Evolutionary conservation across 192 early-diverging fungal species (phyloP), one percentile per base, ranked within the genome.

Genomic region (Coemansia sp.): DNA sequence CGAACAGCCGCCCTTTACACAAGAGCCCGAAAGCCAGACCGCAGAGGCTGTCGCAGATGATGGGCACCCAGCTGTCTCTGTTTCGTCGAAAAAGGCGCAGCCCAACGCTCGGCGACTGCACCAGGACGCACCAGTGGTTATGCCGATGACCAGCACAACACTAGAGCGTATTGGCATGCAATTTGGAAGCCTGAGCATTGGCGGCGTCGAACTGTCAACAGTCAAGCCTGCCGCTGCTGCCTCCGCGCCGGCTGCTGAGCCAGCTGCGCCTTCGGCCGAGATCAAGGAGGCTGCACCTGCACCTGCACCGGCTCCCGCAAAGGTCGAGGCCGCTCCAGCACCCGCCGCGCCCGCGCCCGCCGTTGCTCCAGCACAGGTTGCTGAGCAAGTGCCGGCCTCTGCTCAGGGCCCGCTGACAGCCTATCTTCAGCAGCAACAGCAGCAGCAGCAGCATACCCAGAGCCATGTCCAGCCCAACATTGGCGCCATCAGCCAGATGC

Each of bases 91-190:
- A 42, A 76, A 69, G 75, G 61, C 71, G 3, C 46, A 43, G 15
- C 41, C 75, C 5, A 77, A 39, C 42, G 45, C 86, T 20, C 89
- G 93, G 67, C 91, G 92, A 70, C 84, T 95, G 68, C 92, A 92
- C 59, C 96, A 97, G 71, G 92, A 95, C 73, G 89, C 89, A 14
- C 85, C 94, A 40, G 93, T 96, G 12, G 93, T 96, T 19, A 94
- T 97, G 89, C 93, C 94, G 12, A 75, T 79, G 41, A 86, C 84
- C 46, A 85, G 74, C 46, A 74, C 90, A 6, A 72, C 86, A 36
- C 62, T 93, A 9, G 86, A 87, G 32, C 80, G 87, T 37, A 85
- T 93, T 20, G 91, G 87, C 54, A 71, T 85, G 51, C 90, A 92
- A 68, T 96, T 96, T 85, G 94, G 94, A 22, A 93, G 90, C 73